Conservation (phyloP, 169 alveolate genomes). For the Plasmodium fragile region DNA sequence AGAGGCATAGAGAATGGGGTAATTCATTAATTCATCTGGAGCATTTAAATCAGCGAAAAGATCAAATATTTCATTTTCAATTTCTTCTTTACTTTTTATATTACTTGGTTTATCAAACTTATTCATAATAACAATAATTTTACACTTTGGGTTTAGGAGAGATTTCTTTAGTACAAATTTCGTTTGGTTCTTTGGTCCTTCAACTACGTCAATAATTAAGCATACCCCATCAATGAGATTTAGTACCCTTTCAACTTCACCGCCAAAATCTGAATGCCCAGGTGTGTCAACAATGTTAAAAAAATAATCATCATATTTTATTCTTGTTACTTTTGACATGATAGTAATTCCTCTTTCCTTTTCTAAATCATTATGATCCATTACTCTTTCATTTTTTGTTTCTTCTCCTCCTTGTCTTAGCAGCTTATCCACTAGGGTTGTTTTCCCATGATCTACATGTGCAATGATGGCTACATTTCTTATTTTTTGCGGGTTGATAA, state of each 20-base stretch:
- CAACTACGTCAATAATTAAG: conserved; percentile 96
- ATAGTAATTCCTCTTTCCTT: conserved; percentile 98
- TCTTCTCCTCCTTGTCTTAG: conserved; percentile 85
- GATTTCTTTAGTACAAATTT: conserved; percentile 85
- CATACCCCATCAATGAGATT: conserved; percentile 97
- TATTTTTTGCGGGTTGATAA: conserved; percentile 81
- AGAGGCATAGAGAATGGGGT: conserved; percentile 94
- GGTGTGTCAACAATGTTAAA: conserved; percentile 91
- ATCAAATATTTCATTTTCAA: conserved; percentile 95
- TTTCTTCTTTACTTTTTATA: conserved; percentile 88
- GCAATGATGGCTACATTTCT: conserved; percentile 99
- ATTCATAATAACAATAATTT: conserved; percentile 85
- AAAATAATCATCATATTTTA: conserved; percentile 89
- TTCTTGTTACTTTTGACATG: conserved; percentile 94
- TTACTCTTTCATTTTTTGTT: conserved; percentile 81
- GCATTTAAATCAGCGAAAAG: conserved; percentile 92
- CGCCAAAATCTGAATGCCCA: conserved; percentile 98
- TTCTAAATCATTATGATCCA: conserved; percentile 95
- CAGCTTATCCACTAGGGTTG: conserved; percentile 96
- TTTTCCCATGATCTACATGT: conserved; percentile 99
- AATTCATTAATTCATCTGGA: conserved; percentile 93
- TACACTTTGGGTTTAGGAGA: conserved; percentile 82
- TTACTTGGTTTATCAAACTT: conserved; percentile 86
- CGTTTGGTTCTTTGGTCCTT: conserved; percentile 95
- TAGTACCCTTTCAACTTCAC: conserved; percentile 97